Percentiles rank a stretch among this genome's conserved stretches.
These are phyloP conservation scores for Leptodontidium sp. DNA, from an alignment of 2,329 filamentous ascomycete genomes.

Conservation along the genomic window DNA sequence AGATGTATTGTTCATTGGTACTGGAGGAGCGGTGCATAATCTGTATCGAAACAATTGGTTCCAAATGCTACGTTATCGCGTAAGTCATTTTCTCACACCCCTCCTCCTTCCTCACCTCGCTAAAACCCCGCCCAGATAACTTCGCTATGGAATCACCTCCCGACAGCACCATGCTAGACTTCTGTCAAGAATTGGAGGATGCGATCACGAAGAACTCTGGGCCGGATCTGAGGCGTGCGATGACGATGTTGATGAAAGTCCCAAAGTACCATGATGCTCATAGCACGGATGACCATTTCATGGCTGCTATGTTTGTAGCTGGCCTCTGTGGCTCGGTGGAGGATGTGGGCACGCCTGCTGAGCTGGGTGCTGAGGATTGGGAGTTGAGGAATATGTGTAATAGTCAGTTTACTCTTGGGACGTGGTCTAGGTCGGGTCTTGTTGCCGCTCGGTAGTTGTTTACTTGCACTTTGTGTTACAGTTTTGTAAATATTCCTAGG, in stretches of 20 bases:
- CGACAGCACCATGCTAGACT: slow-evolving; percentile 68
- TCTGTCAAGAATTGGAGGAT: slow-evolving; percentile 70
- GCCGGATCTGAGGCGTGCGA: slow-evolving; percentile 59
- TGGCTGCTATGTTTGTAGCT: slow-evolving; percentile 69
- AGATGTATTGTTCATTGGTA: slow-evolving; percentile 64
- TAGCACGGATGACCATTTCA: slow-evolving; percentile 75
- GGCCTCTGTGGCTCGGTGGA: slow-evolving; percentile 60
- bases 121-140: slow-evolving; percentile 55
- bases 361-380: slow-evolving; percentile 68
- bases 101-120: not conserved
- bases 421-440: slow-evolving; percentile 48
- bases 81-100: not conserved
- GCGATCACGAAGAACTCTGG: slow-evolving; percentile 62
- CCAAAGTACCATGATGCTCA: slow-evolving; percentile 71
- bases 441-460: slow-evolving; percentile 6
- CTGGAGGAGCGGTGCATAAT: slow-evolving; percentile 73
- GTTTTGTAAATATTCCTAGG: not conserved
- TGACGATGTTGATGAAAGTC: slow-evolving; percentile 73
- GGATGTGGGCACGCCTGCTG: slow-evolving; percentile 53
- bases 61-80: slow-evolving; percentile 61
- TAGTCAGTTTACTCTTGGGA: slow-evolving; percentile 44
- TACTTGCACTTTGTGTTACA: not conserved
- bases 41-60: slow-evolving; percentile 72
- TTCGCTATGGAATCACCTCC: slow-evolving; percentile 67
- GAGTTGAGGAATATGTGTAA: slow-evolving; percentile 55